Conservation (phyloP, 2,329 filamentous ascomycete genomes). For the Penicillium brasilianum region DNA sequence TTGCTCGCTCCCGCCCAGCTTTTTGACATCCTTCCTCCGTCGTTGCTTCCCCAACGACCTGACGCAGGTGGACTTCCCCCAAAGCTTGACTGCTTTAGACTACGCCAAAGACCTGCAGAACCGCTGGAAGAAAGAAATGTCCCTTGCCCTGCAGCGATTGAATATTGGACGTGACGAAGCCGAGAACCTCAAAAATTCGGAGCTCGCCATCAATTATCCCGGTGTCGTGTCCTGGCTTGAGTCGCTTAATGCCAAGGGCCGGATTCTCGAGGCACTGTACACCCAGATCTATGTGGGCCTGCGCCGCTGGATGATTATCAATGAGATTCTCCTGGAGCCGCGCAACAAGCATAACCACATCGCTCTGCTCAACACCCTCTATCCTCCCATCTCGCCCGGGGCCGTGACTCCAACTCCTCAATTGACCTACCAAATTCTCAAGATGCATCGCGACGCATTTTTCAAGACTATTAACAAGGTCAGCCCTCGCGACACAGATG, state of each 20-base stretch:
- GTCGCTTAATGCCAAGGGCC: constrained; percentile 57
- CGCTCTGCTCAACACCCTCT: constrained; percentile 70
- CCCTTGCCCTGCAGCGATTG: constrained; percentile 59
- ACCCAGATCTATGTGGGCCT: constrained; percentile 66
- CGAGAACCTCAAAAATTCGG: constrained; percentile 49
- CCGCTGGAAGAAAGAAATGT: constrained; percentile 63
- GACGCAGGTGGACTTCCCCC: constrained; percentile 66
- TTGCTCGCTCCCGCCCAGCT: constrained; percentile 65
- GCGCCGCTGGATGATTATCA: constrained; percentile 69
- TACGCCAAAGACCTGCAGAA: constrained; percentile 69
- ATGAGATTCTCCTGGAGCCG: constrained; percentile 65
- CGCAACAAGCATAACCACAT: constrained; percentile 70
- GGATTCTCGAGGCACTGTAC: constrained; percentile 61
- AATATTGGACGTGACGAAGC: constrained; percentile 57
- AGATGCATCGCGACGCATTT: constrained; percentile 64
- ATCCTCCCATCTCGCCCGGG: constrained; percentile 60
- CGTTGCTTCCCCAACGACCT: constrained; percentile 63
- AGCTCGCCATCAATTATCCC: constrained; percentile 57
- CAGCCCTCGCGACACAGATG: constrained; percentile 59
- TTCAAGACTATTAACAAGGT: constrained; percentile 66
- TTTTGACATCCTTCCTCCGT: constrained; percentile 66
- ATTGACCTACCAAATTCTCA: constrained; percentile 58
- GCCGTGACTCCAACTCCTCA: constrained; percentile 56
- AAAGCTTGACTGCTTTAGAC: constrained; percentile 68
- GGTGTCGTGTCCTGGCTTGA: constrained; percentile 62